These are phyloP conservation scores for Biancaea sappan DNA, from an alignment of 306 rosid species.

Conservation along the genomic window DNA sequence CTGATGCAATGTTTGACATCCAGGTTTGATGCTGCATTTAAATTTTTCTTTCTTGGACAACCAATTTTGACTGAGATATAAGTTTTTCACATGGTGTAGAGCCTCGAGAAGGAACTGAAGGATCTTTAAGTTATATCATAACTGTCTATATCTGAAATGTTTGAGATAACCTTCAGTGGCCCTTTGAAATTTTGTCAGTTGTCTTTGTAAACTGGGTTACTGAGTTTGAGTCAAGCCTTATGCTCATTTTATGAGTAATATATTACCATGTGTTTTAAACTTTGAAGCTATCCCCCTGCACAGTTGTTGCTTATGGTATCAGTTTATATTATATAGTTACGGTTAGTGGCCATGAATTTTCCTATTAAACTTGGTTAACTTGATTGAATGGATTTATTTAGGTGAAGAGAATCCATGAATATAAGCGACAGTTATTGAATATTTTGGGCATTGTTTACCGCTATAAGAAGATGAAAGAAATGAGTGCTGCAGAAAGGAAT, in stretches of 20 bases:
- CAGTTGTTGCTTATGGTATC: conserved; percentile 17
- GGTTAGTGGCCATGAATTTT: not conserved
- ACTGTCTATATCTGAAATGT: not conserved
- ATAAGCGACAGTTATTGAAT: conserved; percentile 87
- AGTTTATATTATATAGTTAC: conserved; percentile 3
- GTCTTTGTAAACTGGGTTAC: conserved; percentile 1
- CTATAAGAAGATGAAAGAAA: conserved; percentile 97
- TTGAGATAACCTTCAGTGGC: conserved; percentile 7
- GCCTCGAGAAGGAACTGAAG: not conserved
- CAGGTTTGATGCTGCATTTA: conserved; percentile 61
- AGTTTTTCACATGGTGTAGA: conserved; percentile 23
- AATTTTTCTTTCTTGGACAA: conserved; percentile 12
- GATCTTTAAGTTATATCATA: not conserved
- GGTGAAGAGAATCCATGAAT: conserved; percentile 99
- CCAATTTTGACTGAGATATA: conserved; percentile 11
- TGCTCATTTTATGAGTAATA: not conserved
- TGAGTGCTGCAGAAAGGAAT: conserved; percentile 71
- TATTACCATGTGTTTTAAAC: conserved; percentile 1
- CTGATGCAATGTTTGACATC: conserved; percentile 93
- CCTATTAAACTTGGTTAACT: no score
- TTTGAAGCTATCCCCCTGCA: conserved; percentile 17
- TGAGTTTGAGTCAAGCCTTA: not conserved
- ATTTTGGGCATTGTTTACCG: conserved; percentile 94
- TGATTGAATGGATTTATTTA: conserved; percentile 37
- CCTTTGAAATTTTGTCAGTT: conserved; percentile 12